Evolutionary conservation across 192 early-diverging fungal genomes (phyloP).

Genomic region (Coemansia biformis): DNA sequence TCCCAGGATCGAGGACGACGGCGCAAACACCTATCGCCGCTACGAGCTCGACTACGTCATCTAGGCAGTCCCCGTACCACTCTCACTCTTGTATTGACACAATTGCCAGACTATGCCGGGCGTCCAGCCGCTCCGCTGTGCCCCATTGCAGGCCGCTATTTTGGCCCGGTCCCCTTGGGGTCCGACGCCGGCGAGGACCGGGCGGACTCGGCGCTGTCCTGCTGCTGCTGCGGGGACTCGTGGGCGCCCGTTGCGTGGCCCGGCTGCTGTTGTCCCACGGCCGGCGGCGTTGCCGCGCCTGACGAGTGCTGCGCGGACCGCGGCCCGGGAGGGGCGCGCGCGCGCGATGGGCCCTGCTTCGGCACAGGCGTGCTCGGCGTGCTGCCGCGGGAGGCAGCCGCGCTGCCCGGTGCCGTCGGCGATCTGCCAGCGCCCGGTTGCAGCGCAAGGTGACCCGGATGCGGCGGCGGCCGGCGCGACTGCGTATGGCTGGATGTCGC

Average conservation of each 20-base stretch:
- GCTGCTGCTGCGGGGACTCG: too few relatives aligned
- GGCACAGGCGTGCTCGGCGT: constrained; percentile 21
- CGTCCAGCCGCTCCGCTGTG: too few relatives aligned
- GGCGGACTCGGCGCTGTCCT: too few relatives aligned
- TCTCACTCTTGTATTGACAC: not conserved
- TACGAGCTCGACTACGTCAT: constrained; percentile 76
- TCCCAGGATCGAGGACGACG: constrained; percentile 81
- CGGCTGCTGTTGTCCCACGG: too few relatives aligned
- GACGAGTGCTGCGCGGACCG: not conserved
- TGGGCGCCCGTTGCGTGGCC: too few relatives aligned
- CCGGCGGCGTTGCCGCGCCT: too few relatives aligned
- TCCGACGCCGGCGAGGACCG: too few relatives aligned
- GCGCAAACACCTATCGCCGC: constrained; percentile 68
- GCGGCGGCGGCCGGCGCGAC: constrained; percentile 6
- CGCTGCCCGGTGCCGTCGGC: constrained; percentile 1
- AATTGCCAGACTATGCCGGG: too few relatives aligned
- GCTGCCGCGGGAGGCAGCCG: constrained; percentile 22
- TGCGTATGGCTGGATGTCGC: constrained; percentile 11
- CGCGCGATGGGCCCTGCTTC: constrained; percentile 1
- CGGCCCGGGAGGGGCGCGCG: not conserved
- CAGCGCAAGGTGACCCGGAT: not conserved
- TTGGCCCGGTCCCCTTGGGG: too few relatives aligned
- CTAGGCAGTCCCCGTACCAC: too few relatives aligned
- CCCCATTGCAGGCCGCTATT: too few relatives aligned
- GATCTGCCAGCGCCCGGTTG: not conserved